These are phyloP conservation scores for Barbarea vulgaris DNA, from an alignment of 345 rosid species.

Conservation along the genomic window DNA sequence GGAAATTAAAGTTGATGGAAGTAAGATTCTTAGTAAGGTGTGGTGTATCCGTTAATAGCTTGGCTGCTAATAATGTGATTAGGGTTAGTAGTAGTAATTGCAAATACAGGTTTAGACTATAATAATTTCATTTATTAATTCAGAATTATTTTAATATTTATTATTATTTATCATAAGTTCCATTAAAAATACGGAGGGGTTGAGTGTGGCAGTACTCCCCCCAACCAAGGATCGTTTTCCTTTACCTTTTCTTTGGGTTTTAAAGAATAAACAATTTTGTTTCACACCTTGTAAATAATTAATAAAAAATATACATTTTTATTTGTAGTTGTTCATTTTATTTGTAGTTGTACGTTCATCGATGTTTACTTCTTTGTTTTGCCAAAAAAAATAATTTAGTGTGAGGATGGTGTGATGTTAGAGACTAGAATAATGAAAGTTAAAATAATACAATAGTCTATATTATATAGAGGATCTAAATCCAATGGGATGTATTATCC, in stretches of 20 bases:
- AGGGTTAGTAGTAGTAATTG: conserved; percentile 61
- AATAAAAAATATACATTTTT: conserved; percentile 6
- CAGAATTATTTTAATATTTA: conserved; percentile 10
- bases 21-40: conserved; percentile 67
- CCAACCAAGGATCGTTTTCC: neutral
- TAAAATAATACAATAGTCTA: no score
- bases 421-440: no score
- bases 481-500: no score
- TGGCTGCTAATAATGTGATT: conserved; percentile 50
- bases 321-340: neutral
- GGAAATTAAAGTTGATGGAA: conserved; percentile 68
- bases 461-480: no score
- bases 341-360: neutral
- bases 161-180: neutral
- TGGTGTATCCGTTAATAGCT: conserved; percentile 51
- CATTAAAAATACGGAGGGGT: neutral
- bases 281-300: conserved; percentile 8
- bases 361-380: neutral
- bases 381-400: neutral
- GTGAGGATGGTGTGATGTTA: no score
- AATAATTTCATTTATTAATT: conserved; percentile 25
- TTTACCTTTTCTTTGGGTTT: neutral
- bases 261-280: conserved; percentile 12
- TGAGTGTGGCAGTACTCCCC: neutral
- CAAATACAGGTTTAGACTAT: conserved; percentile 61